Evolutionary conservation across 2,329 filamentous ascomycete species (phyloP).

Genomic region (Thermoascus crustaceus): DNA sequence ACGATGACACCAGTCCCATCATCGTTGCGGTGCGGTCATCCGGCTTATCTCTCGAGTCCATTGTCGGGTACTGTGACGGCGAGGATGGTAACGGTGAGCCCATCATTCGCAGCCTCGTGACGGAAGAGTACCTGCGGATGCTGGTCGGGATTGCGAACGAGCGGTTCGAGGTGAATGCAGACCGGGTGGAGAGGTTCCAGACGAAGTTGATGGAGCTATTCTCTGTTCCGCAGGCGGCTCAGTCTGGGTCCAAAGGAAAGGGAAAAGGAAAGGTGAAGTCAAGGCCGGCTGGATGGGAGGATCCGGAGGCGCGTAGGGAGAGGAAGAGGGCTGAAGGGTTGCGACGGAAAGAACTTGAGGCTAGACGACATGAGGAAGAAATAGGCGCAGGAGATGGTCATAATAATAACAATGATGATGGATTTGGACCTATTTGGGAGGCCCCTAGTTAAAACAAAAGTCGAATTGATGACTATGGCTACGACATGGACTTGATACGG

Average conservation of each 20-base stretch:
- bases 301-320: conserved; percentile 27
- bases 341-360: conserved; percentile 21
- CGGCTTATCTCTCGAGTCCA: conserved; percentile 71
- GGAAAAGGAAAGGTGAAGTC: conserved; percentile 14
- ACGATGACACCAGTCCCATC: conserved; percentile 49
- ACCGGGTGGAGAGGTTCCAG: conserved; percentile 33
- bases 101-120: conserved; percentile 49
- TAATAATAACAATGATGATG: not conserved
- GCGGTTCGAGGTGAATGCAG: conserved; percentile 33
- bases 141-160: conserved; percentile 66
- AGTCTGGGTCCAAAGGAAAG: not conserved
- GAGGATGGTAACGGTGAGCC: conserved; percentile 31
- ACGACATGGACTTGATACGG: too few relatives aligned
- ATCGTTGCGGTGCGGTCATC: conserved; percentile 81
- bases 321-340: conserved; percentile 37
- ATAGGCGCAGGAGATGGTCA: not conserved
- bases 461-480: too few relatives aligned
- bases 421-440: too few relatives aligned
- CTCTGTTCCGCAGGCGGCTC: conserved; percentile 2
- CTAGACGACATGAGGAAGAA: conserved; percentile 6
- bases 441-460: too few relatives aligned
- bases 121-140: conserved; percentile 57
- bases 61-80: conserved; percentile 54
- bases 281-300: conserved; percentile 28
- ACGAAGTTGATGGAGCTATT: conserved; percentile 19